Evolutionary conservation across 2,329 filamentous ascomycete species (phyloP), one percentile per base, ranked within the genome.

Genomic region (Paecilomyces formosus): DNA sequence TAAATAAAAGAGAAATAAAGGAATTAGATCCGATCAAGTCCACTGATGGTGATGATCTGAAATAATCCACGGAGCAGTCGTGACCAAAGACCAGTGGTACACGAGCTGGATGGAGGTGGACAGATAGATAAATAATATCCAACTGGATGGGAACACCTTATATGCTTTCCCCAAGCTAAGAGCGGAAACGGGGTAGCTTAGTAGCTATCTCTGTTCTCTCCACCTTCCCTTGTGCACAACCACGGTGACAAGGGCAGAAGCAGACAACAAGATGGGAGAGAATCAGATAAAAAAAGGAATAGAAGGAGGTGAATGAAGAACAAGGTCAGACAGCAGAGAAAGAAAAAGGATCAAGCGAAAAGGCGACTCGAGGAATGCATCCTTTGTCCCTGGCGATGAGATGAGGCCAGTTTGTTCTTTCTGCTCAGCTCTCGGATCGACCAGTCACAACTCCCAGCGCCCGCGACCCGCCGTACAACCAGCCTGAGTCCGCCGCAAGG

Each of bases 351-450:
- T 31, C 11, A 55, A 33, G 22, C 30, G 45, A 52, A 22, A 52
- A 18, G 30, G 22, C 11, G 56, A 30, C 15, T 53, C 49, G 28
- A 56, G 21, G 55, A 59, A 55, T 35, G 61, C 50, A n/a, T 24
- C 55, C 54, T 53, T 57, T 50, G 24, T 53, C 7, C 24, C 4
- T 5, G n/a, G 15, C 51, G 64, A 67, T 70, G 60, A 75, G 64
- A 67, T 70, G 60, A 75, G 73, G 73, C 74, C 73, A 75, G 73
- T 70, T 72, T 75, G 73, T 75, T 75, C 73, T 74, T 73, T 74
- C 65, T 63, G 66, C 39, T 24, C 60, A 61, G 64, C 62, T 58
- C 66, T 60, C 55, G 50, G 24, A 26, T 26, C 24, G 24, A 26
- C 24, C 24, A 26, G 24, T 26, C 24, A 26, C 3, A 26, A 6